Conservation (phyloP, 2,329 filamentous ascomycete species). For the Sporothrix brunneoviolacea region DNA sequence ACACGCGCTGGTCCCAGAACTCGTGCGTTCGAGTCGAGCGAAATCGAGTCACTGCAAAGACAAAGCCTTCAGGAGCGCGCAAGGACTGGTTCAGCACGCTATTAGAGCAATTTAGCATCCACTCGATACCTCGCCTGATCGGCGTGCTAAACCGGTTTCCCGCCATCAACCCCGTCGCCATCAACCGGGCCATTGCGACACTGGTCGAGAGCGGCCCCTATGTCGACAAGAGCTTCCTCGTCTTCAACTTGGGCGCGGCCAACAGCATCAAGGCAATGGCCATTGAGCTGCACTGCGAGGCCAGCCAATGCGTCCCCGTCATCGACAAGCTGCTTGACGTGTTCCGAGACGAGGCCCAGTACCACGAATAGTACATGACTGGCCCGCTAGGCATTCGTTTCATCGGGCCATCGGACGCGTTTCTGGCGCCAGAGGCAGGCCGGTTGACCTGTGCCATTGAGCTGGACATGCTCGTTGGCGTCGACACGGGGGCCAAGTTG, state of each 20-base stretch:
- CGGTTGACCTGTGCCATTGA: conserved; percentile 23
- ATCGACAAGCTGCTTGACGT: conserved; percentile 19
- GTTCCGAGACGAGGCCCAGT: conserved; percentile 17
- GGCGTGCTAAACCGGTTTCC: conserved; percentile 19
- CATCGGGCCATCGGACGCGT: conserved; percentile 18
- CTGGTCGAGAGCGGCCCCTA: conserved; percentile 22
- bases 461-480: conserved; percentile 21
- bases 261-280: conserved; percentile 21
- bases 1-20: conserved; percentile 16
- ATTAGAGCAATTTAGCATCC: conserved; percentile 20
- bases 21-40: conserved; percentile 20
- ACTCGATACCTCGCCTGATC: conserved; percentile 16
- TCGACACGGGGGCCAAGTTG: conserved; percentile 17
- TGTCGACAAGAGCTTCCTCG: conserved; percentile 22
- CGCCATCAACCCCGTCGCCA: conserved; percentile 16
- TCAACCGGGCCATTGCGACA: conserved; percentile 19
- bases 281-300: conserved; percentile 21
- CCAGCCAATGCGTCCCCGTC: conserved; percentile 17
- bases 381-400: conserved; percentile 23
- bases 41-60: conserved; percentile 9
- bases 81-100: conserved; percentile 18
- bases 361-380: conserved; percentile 20
- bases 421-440: conserved; percentile 21
- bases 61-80: conserved; percentile 17
- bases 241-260: conserved; percentile 22